These are phyloP conservation scores for Lecanoromycetidae sp. DNA, from an alignment of 2,329 filamentous ascomycete species.

Conservation along the genomic window DNA sequence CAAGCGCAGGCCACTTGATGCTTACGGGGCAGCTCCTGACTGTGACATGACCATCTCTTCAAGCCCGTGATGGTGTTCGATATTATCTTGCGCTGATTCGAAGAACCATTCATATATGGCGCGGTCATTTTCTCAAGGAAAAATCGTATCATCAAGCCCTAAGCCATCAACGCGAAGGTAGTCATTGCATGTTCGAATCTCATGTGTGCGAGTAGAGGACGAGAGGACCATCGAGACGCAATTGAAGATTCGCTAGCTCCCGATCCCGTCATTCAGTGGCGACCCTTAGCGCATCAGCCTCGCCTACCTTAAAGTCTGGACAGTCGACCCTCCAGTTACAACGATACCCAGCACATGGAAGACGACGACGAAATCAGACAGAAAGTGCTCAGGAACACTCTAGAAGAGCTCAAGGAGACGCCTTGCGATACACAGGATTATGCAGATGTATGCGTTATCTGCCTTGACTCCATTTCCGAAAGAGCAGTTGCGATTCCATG, in stretches of 20 bases:
- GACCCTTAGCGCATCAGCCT: background rate
- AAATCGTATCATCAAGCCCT: background rate
- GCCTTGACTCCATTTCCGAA: slow-evolving; percentile 64
- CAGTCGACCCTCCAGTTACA: too few relatives aligned
- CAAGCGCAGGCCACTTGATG: background rate
- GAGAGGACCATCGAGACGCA: background rate
- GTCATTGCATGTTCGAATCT: background rate
- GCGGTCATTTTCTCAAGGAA: slow-evolving; percentile 1
- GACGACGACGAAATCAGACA: slow-evolving; percentile 32
- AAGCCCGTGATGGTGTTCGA: slow-evolving; percentile 57
- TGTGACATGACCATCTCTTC: slow-evolving; percentile 71
- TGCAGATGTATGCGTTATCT: slow-evolving; percentile 65
- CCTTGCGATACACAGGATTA: slow-evolving; percentile 25
- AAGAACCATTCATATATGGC: slow-evolving; percentile 20
- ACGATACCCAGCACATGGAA: slow-evolving; percentile 27
- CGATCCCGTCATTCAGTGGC: too few relatives aligned
- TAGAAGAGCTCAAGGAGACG: slow-evolving; percentile 29
- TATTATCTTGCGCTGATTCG: slow-evolving; percentile 13
- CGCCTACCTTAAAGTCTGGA: background rate
- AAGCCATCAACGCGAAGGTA: background rate
- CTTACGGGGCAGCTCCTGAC: slow-evolving; percentile 57
- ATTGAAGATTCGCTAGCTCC: too few relatives aligned
- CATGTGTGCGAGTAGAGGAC: background rate
- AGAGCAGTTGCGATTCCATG: slow-evolving; percentile 63
- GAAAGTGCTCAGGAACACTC: slow-evolving; percentile 33